phyloP scores from a whole-genome alignment of 805 yeast species.

The Starmerella apis region DNA sequence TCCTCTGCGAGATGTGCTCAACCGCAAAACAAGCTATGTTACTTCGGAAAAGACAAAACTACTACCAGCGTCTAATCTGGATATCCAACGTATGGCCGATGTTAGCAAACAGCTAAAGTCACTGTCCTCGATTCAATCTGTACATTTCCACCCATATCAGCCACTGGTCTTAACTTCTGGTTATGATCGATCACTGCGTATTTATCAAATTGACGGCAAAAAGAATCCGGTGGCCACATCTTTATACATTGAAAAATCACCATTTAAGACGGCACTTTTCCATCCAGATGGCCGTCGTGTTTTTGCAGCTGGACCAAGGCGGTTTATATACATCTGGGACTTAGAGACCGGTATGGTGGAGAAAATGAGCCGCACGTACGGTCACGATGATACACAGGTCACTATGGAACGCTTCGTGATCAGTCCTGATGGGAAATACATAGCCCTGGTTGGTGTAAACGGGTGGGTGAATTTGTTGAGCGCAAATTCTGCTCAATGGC shows the following conservation, averaged over 20 bases:
- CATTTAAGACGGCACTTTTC: slow-evolving; percentile 67
- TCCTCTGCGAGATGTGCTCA: slow-evolving; percentile 31
- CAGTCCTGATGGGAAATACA: slow-evolving; percentile 58
- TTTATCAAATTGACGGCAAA: slow-evolving; percentile 86
- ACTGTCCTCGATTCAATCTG: slow-evolving; percentile 69
- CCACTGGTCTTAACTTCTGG: slow-evolving; percentile 87
- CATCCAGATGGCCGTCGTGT: slow-evolving; percentile 45
- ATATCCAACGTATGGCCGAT: slow-evolving; percentile 75
- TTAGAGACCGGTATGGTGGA: slow-evolving; percentile 63
- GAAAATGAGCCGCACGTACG: slow-evolving; percentile 80
- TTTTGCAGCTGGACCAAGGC: slow-evolving; percentile 82
- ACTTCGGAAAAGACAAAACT: slow-evolving; percentile 35
- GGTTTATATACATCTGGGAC: slow-evolving; percentile 89
- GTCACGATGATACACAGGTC: slow-evolving; percentile 72
- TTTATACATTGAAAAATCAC: slow-evolving; percentile 60
- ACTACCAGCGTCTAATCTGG: slow-evolving; percentile 58
- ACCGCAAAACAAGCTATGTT: slow-evolving; percentile 27
- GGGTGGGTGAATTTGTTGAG: slow-evolving; percentile 86
- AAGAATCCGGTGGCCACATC: slow-evolving; percentile 71
- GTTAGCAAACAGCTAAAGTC: slow-evolving; percentile 65
- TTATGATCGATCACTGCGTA: slow-evolving; percentile 74
- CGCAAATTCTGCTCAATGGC: slow-evolving; percentile 73
- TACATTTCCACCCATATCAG: slow-evolving; percentile 73
- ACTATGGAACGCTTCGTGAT: slow-evolving; percentile 73
- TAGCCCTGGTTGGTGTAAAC: slow-evolving; percentile 70